Base-by-base conservation (phyloP, 2,329 filamentous ascomycete genomes). In the Nemania sp. region DNA sequence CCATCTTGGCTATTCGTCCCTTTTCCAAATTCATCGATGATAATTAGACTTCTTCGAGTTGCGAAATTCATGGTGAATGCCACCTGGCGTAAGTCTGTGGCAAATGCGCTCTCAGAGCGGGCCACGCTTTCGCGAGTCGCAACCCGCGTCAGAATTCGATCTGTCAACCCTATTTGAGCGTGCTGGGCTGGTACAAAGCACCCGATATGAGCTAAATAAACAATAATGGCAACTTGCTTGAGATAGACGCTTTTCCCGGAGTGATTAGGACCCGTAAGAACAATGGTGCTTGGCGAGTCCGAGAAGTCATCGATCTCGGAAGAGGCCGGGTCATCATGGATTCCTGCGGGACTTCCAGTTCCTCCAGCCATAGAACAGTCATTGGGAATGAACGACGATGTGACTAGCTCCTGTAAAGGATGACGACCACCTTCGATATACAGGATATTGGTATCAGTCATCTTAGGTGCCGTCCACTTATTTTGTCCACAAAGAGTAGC, bases 231-330 rank as follows among this genome's bases (percentile, higher is more conserved):
- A 26, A 90, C 83, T 69, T 99, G 93, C 70, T 96, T 99, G 67
- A 97, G 80, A 70, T 96, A 97, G 0, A 97, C 84, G 63, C 91
- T 97, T 71, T 99, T 99, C 0, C 94, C 94, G 0, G 94, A 97
- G 69, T 94, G 95, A 64, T 99, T 99, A 4, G 94, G 92, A 0
- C 94, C 94, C 0, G 94, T 97, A 64, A 99, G 72, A 5, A 97
- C 75, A 11, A 97, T 69, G 73, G 91, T 87, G 60, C 82, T 90
- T 11, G 89, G 84, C 2, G 70, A 61, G 5, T 61, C 54, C 15
- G 47, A 49, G 6, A 49, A 54, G 22, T 43, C 49, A 34, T 49
- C 53, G 6, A 31, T 24, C 7, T 61, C 60, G 15, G 46, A 51
- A 49, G 19, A 20, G 15, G 19, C 42, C 52, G 26, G 33, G 26